Base-by-base conservation (phyloP, 1,284 basidiomycete genomes). In the Phlebopus sp. region DNA sequence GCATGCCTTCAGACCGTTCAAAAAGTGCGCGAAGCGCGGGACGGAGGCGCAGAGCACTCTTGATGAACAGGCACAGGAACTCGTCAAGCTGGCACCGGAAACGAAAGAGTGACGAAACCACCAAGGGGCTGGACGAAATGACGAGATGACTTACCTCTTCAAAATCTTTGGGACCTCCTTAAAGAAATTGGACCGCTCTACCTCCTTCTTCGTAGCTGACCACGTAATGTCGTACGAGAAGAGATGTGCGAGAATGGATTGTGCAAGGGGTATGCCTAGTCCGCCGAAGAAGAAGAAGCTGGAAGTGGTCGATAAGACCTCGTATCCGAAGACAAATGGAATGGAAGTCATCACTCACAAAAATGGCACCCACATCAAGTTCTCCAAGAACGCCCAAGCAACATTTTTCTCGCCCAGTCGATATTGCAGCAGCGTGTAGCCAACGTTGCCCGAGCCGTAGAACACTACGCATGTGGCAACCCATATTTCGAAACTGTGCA, bases 281-380 rank as follows among this genome's bases (percentile, higher is more conserved):
- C 90, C 90, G 27, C 83, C 81, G 59, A 92, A 92, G 78, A 92
- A 92, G 71, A 90, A 89, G 70, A 86, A 84, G 72, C 89, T 90
- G 60, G 10, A 31, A 18, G 27, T 29, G 27, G 27, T 25, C 49
- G 53, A 50, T 50, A 51, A 56, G 34, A 47, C 17, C 25, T 14
- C 35, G 13, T 40, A 17, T 19, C 39, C 19, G 40, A 23, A 3
- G 21, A 18, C 36, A 21, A 3, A 39, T 30, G 41, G 37, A 37
- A 10, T 15, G n/a, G 32, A 51, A 23, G 13, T 38, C n/a, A 35
- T 35, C 10, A 76, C 85, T 64, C 60, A 87, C 85, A 89, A 88
- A 77, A 87, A 88, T 1, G 87, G 87, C 23, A 87, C 62, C 85
- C 88, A 92, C 35, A 76, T 81, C 50, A 87, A 46, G 56, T 88